Percentiles rank a stretch among this genome's conserved stretches.
Conservation (phyloP, 768 basidiomycete species). For the Boletellus ananas region DNA sequence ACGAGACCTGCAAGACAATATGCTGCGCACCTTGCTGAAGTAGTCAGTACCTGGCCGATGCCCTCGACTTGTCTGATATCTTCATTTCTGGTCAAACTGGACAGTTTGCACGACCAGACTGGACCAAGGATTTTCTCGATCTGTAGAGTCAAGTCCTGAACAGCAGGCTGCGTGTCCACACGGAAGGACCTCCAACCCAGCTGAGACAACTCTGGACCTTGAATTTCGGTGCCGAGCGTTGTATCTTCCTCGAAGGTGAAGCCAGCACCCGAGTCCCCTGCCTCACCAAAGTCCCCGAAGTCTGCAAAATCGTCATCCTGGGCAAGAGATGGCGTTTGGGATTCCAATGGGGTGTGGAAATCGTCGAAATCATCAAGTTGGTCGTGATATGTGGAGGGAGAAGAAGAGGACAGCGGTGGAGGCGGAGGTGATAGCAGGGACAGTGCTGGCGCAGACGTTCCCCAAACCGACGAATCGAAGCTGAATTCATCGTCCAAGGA, state of each 20-base stretch:
- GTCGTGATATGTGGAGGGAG: conserved; percentile 30
- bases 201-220: conserved; percentile 39
- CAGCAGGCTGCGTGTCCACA: conserved; percentile 62
- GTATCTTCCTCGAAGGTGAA: conserved; percentile 38
- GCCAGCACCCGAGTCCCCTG: conserved; percentile 34
- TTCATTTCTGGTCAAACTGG: conserved; percentile 59
- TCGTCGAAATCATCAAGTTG: conserved; percentile 52
- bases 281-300: conserved; percentile 84
- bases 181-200: conserved; percentile 57
- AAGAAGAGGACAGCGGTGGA: conserved; percentile 19
- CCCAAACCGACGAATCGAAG: conserved; percentile 76
- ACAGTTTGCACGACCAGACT: conserved; percentile 56
- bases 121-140: conserved; percentile 64
- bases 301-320: conserved; percentile 80
- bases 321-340: conserved; percentile 37
- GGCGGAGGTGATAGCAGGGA: conserved; percentile 26
- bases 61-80: conserved; percentile 79
- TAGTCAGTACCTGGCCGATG: conserved; percentile 71
- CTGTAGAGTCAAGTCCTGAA: conserved; percentile 53
- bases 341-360: conserved; percentile 46
- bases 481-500: conserved; percentile 69
- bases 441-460: conserved; percentile 38
- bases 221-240: conserved; percentile 11
- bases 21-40: conserved; percentile 60
- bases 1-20: conserved; percentile 18